A percentile compares a stretch with the other conserved stretches of the same genome.
Conservation (phyloP, 1,284 basidiomycete species). For the Ceratobasidium sp. region DNA sequence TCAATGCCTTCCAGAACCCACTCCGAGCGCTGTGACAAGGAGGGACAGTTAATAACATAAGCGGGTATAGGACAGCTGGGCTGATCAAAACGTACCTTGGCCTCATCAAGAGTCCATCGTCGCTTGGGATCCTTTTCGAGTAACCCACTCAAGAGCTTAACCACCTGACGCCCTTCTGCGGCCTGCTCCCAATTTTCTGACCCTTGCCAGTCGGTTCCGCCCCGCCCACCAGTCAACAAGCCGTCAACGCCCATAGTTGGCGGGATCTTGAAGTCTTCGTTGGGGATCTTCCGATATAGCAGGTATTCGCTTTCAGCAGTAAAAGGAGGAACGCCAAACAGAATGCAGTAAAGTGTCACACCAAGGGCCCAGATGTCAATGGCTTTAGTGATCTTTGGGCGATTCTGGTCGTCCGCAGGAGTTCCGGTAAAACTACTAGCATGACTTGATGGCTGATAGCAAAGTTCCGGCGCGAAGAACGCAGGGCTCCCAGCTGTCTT, state of each 20-base stretch:
- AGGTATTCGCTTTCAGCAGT: conserved; percentile 76
- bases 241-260: conserved; percentile 79
- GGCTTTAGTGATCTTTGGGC: conserved; percentile 87
- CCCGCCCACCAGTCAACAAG: conserved; percentile 69
- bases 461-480: conserved; percentile 97
- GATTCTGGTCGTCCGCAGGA: conserved; percentile 52
- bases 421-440: conserved; percentile 46
- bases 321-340: conserved; percentile 88
- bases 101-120: conserved; percentile 83
- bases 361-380: conserved; percentile 99
- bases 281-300: conserved; percentile 87
- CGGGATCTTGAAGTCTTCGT: conserved; percentile 78
- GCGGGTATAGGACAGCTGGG: neutral
- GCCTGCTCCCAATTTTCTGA: conserved; percentile 37
- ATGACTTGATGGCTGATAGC: conserved; percentile 59
- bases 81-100: conserved; percentile 73
- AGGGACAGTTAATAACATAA: conserved; percentile 46
- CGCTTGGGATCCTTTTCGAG: conserved; percentile 85
- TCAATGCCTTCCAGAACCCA: conserved; percentile 85
- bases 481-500: conserved; percentile 97
- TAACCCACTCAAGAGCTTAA: conserved; percentile 78
- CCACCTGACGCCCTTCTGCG: conserved; percentile 67
- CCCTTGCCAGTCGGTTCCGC: conserved; percentile 35
- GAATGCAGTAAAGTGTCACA: conserved; percentile 94
- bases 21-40: conserved; percentile 62